phyloP scores from a whole-genome alignment of 495 filamentous ascomycete species.

The Lasiosphaeria ovina region DNA sequence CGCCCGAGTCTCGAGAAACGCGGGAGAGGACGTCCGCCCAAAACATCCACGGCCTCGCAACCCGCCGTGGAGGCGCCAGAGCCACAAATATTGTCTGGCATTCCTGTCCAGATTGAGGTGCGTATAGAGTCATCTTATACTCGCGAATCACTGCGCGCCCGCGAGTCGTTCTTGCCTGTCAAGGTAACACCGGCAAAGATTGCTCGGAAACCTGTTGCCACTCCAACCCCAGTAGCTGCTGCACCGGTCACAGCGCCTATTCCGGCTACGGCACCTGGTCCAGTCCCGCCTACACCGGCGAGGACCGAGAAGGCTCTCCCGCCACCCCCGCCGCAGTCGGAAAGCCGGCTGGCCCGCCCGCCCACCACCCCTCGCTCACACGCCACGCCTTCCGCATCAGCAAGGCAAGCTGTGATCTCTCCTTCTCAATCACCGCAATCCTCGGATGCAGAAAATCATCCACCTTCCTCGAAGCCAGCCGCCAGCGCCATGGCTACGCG shows the following conservation, averaged over 20 bases:
- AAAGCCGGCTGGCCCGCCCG: conserved; percentile 17
- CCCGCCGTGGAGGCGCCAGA: conserved; percentile 17
- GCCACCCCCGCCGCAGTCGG: conserved; percentile 26
- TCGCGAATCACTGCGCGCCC: conserved; percentile 5
- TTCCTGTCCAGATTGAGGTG: conserved; percentile 13
- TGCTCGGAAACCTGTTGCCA: conserved; percentile 16
- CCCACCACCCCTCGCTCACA: conserved; percentile 37
- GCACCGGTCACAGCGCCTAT: neutral
- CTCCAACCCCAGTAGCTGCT: conserved; percentile 2
- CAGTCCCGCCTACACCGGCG: conserved; percentile 15
- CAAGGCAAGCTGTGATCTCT: conserved; percentile 40
- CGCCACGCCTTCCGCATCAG: conserved; percentile 29
- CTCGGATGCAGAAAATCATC: conserved; percentile 78
- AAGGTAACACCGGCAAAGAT: conserved; percentile 16
- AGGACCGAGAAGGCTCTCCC: conserved; percentile 32
- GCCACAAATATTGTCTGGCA: conserved; percentile 11
- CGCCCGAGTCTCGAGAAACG: conserved; percentile 34
- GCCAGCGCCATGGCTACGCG: conserved; percentile 33
- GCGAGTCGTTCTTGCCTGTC: conserved; percentile 13
- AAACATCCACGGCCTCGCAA: conserved; percentile 26
- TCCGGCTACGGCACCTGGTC: conserved; percentile 10
- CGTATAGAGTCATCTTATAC: conserved; percentile 7
- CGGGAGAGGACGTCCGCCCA: conserved; percentile 30
- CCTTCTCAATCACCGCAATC: conserved; percentile 68
- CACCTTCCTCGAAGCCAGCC: conserved; percentile 61